Conservation (phyloP, 2,329 filamentous ascomycete genomes). For the Myriosclerotinia scirpicola region DNA sequence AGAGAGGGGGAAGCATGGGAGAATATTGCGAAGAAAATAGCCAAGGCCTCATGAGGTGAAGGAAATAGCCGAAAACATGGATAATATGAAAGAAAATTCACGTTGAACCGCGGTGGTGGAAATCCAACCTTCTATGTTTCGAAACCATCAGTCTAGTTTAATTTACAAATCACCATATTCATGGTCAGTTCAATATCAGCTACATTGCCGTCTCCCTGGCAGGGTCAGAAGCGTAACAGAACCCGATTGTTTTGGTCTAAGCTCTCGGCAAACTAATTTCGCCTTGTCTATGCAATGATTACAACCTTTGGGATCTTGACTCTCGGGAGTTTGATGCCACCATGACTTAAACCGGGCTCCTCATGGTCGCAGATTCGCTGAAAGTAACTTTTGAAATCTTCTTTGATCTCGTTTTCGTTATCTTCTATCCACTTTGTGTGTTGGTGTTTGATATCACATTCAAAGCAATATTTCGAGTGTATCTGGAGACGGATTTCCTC, state of each 20-base stretch:
- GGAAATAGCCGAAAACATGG: background rate
- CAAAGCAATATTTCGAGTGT: background rate
- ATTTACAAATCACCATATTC: background rate
- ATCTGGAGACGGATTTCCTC: background rate
- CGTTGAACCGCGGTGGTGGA: background rate
- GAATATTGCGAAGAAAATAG: constrained; percentile 30
- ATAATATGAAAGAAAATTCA: background rate
- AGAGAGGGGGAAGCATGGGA: constrained; percentile 37
- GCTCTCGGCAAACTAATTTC: background rate
- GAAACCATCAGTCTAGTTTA: background rate
- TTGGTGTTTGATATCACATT: background rate
- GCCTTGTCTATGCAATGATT: constrained; percentile 1
- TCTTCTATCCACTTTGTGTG: background rate
- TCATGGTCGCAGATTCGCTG: background rate
- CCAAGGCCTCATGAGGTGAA: background rate
- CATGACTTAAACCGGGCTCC: too few relatives aligned
- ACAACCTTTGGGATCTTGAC: background rate
- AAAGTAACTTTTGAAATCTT: background rate
- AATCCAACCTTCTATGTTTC: background rate
- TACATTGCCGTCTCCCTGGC: too few relatives aligned
- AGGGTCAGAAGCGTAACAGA: background rate
- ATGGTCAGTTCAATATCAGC: background rate
- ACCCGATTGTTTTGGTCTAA: background rate
- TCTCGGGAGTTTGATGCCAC: background rate
- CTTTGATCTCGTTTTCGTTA: background rate